Evolutionary conservation across 129 eudicot genomes (phyloP).

Genomic region (Oenanthe sinensis): DNA sequence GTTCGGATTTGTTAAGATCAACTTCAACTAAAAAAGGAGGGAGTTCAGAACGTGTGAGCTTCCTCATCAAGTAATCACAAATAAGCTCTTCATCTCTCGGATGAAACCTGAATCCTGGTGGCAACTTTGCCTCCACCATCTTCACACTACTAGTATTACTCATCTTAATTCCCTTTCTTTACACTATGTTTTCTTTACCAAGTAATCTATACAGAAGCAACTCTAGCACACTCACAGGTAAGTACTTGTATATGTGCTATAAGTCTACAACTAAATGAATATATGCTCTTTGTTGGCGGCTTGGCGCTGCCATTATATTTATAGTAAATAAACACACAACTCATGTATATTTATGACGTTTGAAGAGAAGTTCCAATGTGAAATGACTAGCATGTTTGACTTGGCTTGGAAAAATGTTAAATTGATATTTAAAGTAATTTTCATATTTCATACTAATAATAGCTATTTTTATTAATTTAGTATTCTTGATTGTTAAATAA

Average conservation of each 20-base stretch:
- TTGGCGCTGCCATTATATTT: not conserved
- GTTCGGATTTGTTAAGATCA: constrained; percentile 86
- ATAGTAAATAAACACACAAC: too few relatives aligned
- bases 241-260: not conserved
- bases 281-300: not conserved
- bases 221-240: not conserved
- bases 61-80: constrained; percentile 76
- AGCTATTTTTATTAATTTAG: not conserved
- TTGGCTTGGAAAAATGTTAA: not conserved
- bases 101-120: constrained; percentile 92
- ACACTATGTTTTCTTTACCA: not conserved
- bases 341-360: not conserved
- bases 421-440: not conserved
- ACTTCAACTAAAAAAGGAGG: constrained; percentile 47
- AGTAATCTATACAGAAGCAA: not conserved
- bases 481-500: not conserved
- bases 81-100: constrained; percentile 75
- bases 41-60: constrained; percentile 27
- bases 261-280: not conserved
- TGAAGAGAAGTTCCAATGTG: not conserved
- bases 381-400: constrained; percentile 2
- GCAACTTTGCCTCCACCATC: constrained; percentile 77
- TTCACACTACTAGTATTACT: constrained; percentile 23
- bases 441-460: not conserved
- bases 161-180: not conserved